These are phyloP conservation scores for Tuber borchii DNA, from an alignment of 495 filamentous ascomycete species.

Conservation along the genomic window DNA sequence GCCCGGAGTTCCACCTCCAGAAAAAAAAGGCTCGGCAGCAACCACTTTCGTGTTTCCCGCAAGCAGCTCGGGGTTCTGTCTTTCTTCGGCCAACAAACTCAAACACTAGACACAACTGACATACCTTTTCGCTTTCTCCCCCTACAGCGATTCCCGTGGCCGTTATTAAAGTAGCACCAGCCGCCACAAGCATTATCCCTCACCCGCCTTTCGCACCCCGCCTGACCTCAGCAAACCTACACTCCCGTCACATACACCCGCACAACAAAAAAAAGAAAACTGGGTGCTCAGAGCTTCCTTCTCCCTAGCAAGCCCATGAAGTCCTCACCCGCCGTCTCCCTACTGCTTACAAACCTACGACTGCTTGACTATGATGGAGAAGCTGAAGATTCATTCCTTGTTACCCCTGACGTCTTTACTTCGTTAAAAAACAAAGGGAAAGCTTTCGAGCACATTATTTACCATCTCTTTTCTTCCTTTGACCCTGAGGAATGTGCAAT, in stretches of 20 bases:
- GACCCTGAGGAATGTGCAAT: slow-evolving; percentile 37
- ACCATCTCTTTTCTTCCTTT: slow-evolving; percentile 36
- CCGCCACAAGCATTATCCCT: neutral
- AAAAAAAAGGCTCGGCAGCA: slow-evolving; percentile 1
- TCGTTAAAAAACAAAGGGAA: slow-evolving; percentile 41
- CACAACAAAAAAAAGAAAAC: neutral
- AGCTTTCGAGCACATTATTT: slow-evolving; percentile 41
- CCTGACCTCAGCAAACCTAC: neutral
- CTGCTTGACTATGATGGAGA: slow-evolving; percentile 34
- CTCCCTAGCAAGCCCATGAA: slow-evolving; percentile 26
- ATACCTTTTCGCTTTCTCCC: neutral
- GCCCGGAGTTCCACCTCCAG: neutral
- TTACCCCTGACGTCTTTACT: slow-evolving; percentile 38
- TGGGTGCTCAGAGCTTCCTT: neutral
- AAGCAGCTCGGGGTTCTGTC: neutral
- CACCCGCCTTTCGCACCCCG: neutral
- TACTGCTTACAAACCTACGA: slow-evolving; percentile 40
- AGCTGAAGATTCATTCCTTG: slow-evolving; percentile 31
- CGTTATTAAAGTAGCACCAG: neutral
- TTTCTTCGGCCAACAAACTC: neutral
- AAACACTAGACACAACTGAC: neutral
- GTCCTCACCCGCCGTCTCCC: slow-evolving; percentile 35
- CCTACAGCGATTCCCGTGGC: neutral
- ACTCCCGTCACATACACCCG: neutral
- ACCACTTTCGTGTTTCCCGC: neutral